Base-by-base conservation (phyloP, 2,329 filamentous ascomycete genomes). In the Monilinia aucupariae region DNA sequence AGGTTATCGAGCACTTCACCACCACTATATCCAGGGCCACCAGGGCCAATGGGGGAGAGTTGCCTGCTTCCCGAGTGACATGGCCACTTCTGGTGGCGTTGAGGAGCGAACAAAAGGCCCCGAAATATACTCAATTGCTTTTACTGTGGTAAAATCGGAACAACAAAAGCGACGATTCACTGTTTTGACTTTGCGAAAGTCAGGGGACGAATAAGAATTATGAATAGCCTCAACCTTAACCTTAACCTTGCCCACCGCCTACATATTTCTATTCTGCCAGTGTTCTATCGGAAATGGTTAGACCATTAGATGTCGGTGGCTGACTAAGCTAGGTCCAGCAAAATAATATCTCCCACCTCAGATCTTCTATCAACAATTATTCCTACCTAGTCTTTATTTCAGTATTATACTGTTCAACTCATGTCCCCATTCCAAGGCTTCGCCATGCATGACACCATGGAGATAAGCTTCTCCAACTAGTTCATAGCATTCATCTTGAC, bases 401-500 rank as follows among this genome's bases (percentile, higher is more conserved):
- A 56, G 25, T 2, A 25, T 34, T 47, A 56, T 32, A 37, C n/a
- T 25, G 13, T 30, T 56, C 20, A 56, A 17, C 15, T 47, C 41
- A 20, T 13, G 13, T 8, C 27, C 30, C 27, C 56, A 48, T 39
- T 61, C 47, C 9, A 65, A 39, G 8, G 51, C 62, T 55, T 66
- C 64, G 22, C 64, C 64, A 48, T 67, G 61, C 66, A 66, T 66
- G 9, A 62, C 58, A 15, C 66, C 65, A 55, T 67, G 55, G 2
- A 68, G 6, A 49, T 63, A 68, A 27, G 41, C 61, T 47, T 68
- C 65, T 50, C 66, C 66, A 45, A 67, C 60, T 34, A 68, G 49
- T 27, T 41, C 32, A 61, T 65, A 65, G 9, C 5, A 41, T n/a
- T 30, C 32, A 37, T 56, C 55, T 25, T 64, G 45, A 32, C 22